Base-by-base conservation (phyloP, 2,329 filamentous ascomycete species). In the Fusarium coffeatum region DNA sequence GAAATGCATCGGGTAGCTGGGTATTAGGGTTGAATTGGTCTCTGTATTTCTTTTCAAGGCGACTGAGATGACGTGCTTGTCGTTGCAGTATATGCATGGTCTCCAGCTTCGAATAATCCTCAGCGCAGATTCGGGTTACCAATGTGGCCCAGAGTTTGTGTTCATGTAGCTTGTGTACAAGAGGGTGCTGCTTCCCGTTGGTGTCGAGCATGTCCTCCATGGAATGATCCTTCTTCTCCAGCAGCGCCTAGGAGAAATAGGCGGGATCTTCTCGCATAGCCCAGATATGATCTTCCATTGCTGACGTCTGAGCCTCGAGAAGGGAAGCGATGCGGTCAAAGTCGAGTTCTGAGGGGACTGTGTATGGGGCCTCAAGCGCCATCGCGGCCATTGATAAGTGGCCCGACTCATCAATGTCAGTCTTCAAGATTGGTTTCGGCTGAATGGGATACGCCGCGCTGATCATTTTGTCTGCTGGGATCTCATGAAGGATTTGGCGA, bases 261-360 rank as follows among this genome's bases (percentile, higher is more conserved):
- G 77, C 77, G 0, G 88, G 87, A 71, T 90, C 88, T 69, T 90
- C 88, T 10, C 87, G 81, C 5, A 90, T 76, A 0, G 81, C 71
- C 82, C 83, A 87, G 0, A 89, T 45, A 68, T 89, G 85, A 73
- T 90, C 87, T 57, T 87, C 82, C 1, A 82, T 81, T 6, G 80
- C 79, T 0, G 78, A 72, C 1, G 70, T 70, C 63, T 79, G 82
- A 1, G 84, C 84, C 4, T 72, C 73, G 1, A 87, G 76, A 34
- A 34, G 16, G 6, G 76, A 72, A 41, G 81, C 77, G 1, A 90
- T 76, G 1, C 81, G 79, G 1, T 50, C 66, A 2, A 89, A 74
- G 65, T 89, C 81, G 0, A 88, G 73, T 4, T 74, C 68, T 1
- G 80, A 77, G 2, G 87, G 87, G 1, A 82, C 55, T 6, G 84